phyloP scores from a whole-genome alignment of 768 basidiomycete genomes.

The Podaxis sp. region DNA sequence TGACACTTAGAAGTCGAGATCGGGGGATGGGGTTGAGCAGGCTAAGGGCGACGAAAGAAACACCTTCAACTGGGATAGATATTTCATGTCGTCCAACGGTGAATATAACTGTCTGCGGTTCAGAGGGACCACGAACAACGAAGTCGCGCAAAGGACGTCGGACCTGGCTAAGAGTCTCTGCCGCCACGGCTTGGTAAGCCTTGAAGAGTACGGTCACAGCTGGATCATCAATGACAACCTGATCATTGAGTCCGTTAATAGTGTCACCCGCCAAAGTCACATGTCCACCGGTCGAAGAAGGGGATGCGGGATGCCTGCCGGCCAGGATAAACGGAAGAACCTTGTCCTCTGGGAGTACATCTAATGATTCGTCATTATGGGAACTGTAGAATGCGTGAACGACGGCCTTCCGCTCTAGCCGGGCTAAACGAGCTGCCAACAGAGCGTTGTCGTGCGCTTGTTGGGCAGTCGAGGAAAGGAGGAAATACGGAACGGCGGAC shows the following conservation, averaged over 20 bases:
- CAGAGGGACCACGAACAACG: constrained; percentile 45
- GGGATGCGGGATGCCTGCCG: constrained; percentile 37
- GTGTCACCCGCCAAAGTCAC: constrained; percentile 24
- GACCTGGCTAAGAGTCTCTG: constrained; percentile 62
- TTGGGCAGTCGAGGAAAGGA: constrained; percentile 75
- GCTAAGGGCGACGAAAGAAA: constrained; percentile 62
- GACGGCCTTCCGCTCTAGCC: constrained; percentile 69
- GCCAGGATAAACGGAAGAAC: constrained; percentile 61
- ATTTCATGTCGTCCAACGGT: constrained; percentile 57
- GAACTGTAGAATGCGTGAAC: constrained; percentile 76
- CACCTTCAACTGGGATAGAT: constrained; percentile 46
- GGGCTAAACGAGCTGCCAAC: constrained; percentile 80
- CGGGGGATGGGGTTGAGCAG: constrained; percentile 74
- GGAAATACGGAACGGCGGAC: constrained; percentile 76
- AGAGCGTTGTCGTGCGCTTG: constrained; percentile 90
- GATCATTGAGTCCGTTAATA: constrained; percentile 19
- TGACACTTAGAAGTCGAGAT: constrained; percentile 51
- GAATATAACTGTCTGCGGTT: constrained; percentile 70
- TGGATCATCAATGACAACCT: constrained; percentile 23
- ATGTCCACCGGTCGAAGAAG: constrained; percentile 36
- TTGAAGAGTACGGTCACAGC: constrained; percentile 39
- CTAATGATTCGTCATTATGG: constrained; percentile 36
- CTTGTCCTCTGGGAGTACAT: constrained; percentile 58
- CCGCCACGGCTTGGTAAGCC: constrained; percentile 66
- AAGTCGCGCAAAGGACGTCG: constrained; percentile 63